phyloP scores from a whole-genome alignment of 345 rosid genomes.

The Trapa bicornis region DNA sequence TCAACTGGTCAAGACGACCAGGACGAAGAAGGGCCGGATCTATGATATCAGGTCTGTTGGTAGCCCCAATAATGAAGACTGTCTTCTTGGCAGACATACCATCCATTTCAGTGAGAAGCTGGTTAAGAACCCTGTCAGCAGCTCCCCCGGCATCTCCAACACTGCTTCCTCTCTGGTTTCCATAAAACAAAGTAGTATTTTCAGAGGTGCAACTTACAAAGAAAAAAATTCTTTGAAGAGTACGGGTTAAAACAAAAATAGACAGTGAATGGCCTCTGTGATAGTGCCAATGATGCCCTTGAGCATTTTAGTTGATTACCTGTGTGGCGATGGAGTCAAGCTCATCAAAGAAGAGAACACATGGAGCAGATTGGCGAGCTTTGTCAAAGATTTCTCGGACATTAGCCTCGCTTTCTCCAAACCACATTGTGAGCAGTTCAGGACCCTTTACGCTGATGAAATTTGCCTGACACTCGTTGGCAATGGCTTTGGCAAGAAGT shows the following conservation, averaged over 20 bases:
- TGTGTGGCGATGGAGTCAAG: slow-evolving; percentile 95
- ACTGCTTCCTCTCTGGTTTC: slow-evolving; percentile 76
- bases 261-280: background rate
- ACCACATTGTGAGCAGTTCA: slow-evolving; percentile 97
- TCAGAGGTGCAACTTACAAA: background rate
- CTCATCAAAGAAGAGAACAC: slow-evolving; percentile 90
- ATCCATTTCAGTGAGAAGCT: slow-evolving; percentile 95
- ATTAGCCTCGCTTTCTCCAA: slow-evolving; percentile 94
- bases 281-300: background rate
- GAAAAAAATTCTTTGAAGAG: background rate
- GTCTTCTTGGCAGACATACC: slow-evolving; percentile 98
- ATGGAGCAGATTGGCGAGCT: slow-evolving; percentile 94
- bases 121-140: slow-evolving; percentile 92
- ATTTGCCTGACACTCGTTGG: slow-evolving; percentile 94
- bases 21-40: slow-evolving; percentile 94
- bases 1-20: slow-evolving; percentile 83
- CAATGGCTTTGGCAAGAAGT: slow-evolving; percentile 88
- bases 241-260: background rate
- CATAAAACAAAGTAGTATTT: background rate
- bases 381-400: slow-evolving; percentile 94
- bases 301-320: slow-evolving; percentile 18
- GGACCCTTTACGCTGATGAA: slow-evolving; percentile 95
- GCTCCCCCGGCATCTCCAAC: slow-evolving; percentile 97
- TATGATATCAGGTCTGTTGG: slow-evolving; percentile 87
- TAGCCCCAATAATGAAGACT: slow-evolving; percentile 90